These are phyloP conservation scores for Blepharisma stoltei DNA, from an alignment of 73 alveolate species.

Conservation along the genomic window DNA sequence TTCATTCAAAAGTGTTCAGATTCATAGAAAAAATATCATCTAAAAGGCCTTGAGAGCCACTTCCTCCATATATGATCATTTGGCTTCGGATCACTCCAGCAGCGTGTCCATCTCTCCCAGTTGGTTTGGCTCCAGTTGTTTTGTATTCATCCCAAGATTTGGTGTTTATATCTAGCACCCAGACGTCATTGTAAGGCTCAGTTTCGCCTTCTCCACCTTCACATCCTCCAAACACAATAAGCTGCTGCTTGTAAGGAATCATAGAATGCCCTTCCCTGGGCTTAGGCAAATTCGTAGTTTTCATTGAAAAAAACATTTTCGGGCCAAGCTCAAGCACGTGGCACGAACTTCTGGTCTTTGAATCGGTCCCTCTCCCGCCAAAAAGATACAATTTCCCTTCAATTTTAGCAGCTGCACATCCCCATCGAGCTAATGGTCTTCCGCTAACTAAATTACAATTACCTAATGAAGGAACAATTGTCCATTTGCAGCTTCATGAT, in stretches of 20 bases:
- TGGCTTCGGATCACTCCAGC: not conserved
- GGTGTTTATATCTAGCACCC: not conserved
- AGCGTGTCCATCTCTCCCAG: not conserved
- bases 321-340: not conserved
- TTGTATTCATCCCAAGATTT: not conserved
- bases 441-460: not conserved
- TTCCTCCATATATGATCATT: not conserved
- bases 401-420: not conserved
- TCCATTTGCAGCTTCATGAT: not conserved
- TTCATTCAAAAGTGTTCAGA: not conserved
- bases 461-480: not conserved
- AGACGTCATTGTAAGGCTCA: not conserved
- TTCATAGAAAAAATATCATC: not conserved
- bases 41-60: not conserved
- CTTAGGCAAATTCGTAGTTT: not conserved
- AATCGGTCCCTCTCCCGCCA: not conserved
- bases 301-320: not conserved
- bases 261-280: constrained; percentile 4
- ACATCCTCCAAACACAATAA: not conserved
- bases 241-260: not conserved
- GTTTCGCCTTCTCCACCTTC: not conserved
- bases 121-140: not conserved
- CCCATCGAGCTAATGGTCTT: constrained; percentile 14
- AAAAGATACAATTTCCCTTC: not conserved
- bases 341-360: not conserved